Base-by-base conservation (phyloP, 1,139 yeast species). In the Saccharomycopsis crataegensis region DNA sequence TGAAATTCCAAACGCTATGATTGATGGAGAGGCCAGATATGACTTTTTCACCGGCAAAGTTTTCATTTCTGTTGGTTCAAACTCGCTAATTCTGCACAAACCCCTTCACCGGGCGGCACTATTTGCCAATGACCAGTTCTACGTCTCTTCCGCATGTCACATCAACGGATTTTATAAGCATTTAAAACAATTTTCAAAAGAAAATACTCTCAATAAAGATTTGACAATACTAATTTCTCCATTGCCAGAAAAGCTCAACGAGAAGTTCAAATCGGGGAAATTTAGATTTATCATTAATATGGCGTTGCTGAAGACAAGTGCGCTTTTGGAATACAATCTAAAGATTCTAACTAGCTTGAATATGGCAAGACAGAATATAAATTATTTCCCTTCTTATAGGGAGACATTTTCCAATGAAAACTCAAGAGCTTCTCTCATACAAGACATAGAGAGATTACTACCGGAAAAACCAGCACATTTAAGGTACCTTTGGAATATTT, bases 181-280 rank as follows among this genome's bases (percentile, higher is more conserved):
- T 16, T 11, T 49, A 11, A 54, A 54, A 34, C 52, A 52, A 16
- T 7, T 8, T 31, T 9, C 52, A 11, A 51, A 48, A 40, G 42
- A 50, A n/a, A 28, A 14, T 7, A 14, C 41, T 33, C 11, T 48
- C 8, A 38, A 41, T 12, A 16, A 16, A 16, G 50, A 52, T 43
- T 46, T 22, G 37, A 49, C 33, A 11, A 40, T 43, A 14, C 33
- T 51, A 28, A 37, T 41, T 14, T 32, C 14, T 17, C 51, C 52
- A 8, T 36, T 48, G 32, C 58, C 55, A 5, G 51, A 36, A 11
- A 32, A 47, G 16, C 43, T 52, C 12, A 51, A 54, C 16, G 55
- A 51, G 28, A 36, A 34, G 17, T 52, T 54, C 38, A 52, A 48
- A 33, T 22, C 34, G 8, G 32, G 34, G 2, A 54, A 54, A 45